A percentile compares a stretch with the other conserved stretches of the same genome.
Evolutionary conservation across 2,329 filamentous ascomycete genomes (phyloP).

Genomic region (Fusarium tricinctum): DNA sequence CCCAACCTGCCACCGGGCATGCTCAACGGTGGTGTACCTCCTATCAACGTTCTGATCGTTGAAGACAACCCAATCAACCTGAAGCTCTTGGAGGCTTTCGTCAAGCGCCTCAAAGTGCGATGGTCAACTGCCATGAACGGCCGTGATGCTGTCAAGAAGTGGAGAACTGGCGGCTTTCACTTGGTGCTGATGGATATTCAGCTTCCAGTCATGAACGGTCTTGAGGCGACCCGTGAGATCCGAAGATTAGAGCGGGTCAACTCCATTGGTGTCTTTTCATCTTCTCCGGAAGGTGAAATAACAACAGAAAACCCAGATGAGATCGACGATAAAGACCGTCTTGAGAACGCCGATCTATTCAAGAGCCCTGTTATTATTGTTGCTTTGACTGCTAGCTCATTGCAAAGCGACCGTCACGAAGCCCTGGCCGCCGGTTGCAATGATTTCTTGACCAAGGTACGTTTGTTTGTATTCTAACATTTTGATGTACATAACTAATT

Average conservation of each 20-base stretch:
- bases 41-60: constrained; percentile 97
- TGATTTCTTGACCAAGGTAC: constrained; percentile 96
- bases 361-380: constrained; percentile 99
- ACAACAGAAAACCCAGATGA: constrained; percentile 62
- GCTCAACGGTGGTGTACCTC: constrained; percentile 86
- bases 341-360: constrained; percentile 79
- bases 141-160: constrained; percentile 91
- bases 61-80: constrained; percentile 99
- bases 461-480: constrained; percentile 37
- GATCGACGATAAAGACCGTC: constrained; percentile 74
- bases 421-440: constrained; percentile 96
- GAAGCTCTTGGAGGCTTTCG: constrained; percentile 92
- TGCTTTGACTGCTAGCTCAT: constrained; percentile 90
- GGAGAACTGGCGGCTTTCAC: constrained; percentile 93
- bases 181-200: constrained; percentile 99
- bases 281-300: constrained; percentile 67
- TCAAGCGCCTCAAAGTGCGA: constrained; percentile 93
- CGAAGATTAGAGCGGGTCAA: constrained; percentile 90
- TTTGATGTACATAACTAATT: constrained; percentile 24
- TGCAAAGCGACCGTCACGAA: constrained; percentile 96
- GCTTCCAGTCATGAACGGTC: constrained; percentile 93
- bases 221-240: constrained; percentile 96
- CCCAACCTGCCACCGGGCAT: constrained; percentile 71
- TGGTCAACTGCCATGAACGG: constrained; percentile 99
- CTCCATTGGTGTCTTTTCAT: constrained; percentile 90